Percentiles rank a stretch among this genome's conserved stretches.
phyloP scores from a whole-genome alignment of 768 basidiomycete species.

The Collybia sp. region DNA sequence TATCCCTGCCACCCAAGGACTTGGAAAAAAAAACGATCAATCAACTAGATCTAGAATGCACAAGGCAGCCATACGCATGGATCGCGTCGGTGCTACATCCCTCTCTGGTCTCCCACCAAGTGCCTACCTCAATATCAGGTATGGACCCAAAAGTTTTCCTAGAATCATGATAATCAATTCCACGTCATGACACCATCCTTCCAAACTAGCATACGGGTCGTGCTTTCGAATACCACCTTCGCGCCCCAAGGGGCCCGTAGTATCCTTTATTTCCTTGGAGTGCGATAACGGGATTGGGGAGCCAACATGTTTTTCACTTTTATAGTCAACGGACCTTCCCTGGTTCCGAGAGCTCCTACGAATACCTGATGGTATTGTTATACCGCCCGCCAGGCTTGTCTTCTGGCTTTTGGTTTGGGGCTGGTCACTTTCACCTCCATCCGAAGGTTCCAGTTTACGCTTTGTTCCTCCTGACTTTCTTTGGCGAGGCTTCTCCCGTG shows the following conservation, averaged over 20 bases:
- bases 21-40: constrained; percentile 19
- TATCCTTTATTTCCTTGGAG: constrained; percentile 31
- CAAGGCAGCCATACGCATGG: constrained; percentile 65
- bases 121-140: constrained; percentile 73
- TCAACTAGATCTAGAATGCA: constrained; percentile 1
- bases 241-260: constrained; percentile 31
- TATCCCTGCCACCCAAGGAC: constrained; percentile 85
- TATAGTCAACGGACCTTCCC: constrained; percentile 56
- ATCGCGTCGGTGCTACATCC: constrained; percentile 74
- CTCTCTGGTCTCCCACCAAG: constrained; percentile 75
- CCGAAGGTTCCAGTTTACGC: constrained; percentile 21
- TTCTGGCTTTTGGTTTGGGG: no score
- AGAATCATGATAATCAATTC: background rate
- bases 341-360: constrained; percentile 69
- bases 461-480: constrained; percentile 31
- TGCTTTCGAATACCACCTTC: constrained; percentile 29
- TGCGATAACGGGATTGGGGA: constrained; percentile 33
- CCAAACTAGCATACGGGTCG: constrained; percentile 44
- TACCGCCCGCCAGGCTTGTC: no score
- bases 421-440: no score
- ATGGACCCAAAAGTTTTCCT: constrained; percentile 82
- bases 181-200: no score
- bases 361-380: constrained; percentile 18
- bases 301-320: constrained; percentile 30
- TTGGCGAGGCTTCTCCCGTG: constrained; percentile 33